Conservation (phyloP, 192 early-diverging fungal genomes). For the Backusella macrospora region DNA sequence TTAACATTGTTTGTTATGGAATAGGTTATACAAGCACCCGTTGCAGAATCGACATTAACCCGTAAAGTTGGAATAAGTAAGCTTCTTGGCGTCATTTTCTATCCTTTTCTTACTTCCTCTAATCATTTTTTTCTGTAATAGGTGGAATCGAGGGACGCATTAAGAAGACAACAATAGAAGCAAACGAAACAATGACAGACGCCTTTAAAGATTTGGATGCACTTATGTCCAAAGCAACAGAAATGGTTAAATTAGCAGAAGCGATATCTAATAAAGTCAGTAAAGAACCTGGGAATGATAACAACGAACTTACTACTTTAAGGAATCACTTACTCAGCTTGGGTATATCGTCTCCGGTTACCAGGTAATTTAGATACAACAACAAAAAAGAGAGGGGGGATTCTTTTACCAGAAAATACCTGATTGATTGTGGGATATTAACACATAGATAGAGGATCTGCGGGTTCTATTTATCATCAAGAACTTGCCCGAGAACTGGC, state of each 20-base stretch:
- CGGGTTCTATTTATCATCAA: slow-evolving; percentile 84
- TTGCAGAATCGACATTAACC: neutral
- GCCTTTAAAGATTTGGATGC: slow-evolving; percentile 91
- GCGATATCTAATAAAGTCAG: slow-evolving; percentile 60
- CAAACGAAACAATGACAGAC: slow-evolving; percentile 69
- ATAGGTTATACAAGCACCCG: slow-evolving; percentile 1
- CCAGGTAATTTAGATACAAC: slow-evolving; percentile 54
- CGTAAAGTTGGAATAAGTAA: slow-evolving; percentile 33
- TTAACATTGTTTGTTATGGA: neutral
- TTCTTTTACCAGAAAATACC: neutral
- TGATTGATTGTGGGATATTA: neutral
- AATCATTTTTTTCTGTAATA: slow-evolving; percentile 24
- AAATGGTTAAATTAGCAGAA: slow-evolving; percentile 84
- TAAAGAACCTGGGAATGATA: slow-evolving; percentile 38
- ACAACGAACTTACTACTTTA: slow-evolving; percentile 56
- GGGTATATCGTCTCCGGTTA: slow-evolving; percentile 90
- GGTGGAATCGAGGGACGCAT: slow-evolving; percentile 68
- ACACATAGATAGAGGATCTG: slow-evolving; percentile 54
- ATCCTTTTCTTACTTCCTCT: neutral
- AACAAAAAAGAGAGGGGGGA: neutral
- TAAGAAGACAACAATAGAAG: slow-evolving; percentile 64
- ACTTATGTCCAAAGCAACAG: slow-evolving; percentile 84
- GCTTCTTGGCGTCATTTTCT: neutral
- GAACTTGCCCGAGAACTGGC: slow-evolving; percentile 87
- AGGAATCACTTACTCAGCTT: slow-evolving; percentile 81